Evolutionary conservation across 306 rosid species (phyloP).

Genomic region (Ochetophila trinervis): DNA sequence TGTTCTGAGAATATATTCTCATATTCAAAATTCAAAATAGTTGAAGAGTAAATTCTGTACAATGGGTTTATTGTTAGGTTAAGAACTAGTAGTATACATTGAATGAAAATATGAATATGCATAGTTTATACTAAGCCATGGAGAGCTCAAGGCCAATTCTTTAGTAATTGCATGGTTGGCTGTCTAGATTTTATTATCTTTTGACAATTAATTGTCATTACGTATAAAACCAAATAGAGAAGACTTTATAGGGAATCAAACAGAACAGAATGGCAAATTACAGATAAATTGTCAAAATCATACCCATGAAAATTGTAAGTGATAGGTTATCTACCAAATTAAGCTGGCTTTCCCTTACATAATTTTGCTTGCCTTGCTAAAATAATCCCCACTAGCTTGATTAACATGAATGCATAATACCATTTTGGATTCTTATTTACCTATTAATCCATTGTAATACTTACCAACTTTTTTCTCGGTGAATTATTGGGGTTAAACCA

Average conservation of each 20-base stretch:
- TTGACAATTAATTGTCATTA: background rate
- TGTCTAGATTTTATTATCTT: background rate
- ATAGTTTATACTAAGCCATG: background rate
- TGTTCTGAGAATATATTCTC: no score
- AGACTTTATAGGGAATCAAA: background rate
- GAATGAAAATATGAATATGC: background rate
- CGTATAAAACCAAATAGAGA: slow-evolving; percentile 4
- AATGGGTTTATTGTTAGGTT: slow-evolving; percentile 5
- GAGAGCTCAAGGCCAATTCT: background rate
- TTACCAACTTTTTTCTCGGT: no score
- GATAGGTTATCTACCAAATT: slow-evolving; percentile 14
- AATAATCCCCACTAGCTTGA: background rate
- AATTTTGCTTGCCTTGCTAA: background rate
- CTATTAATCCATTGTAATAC: no score
- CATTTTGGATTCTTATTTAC: background rate
- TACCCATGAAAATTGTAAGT: background rate
- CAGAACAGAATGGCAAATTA: background rate
- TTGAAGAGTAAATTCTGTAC: background rate
- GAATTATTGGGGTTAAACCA: no score
- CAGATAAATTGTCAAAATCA: no score
- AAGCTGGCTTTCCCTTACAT: slow-evolving; percentile 6
- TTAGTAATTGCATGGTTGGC: slow-evolving; percentile 4
- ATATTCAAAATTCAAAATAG: no score
- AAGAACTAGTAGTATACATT: background rate
- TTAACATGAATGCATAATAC: background rate